phyloP scores from a whole-genome alignment of 2,329 filamentous ascomycete species.

The Elsinoe arachidis region DNA sequence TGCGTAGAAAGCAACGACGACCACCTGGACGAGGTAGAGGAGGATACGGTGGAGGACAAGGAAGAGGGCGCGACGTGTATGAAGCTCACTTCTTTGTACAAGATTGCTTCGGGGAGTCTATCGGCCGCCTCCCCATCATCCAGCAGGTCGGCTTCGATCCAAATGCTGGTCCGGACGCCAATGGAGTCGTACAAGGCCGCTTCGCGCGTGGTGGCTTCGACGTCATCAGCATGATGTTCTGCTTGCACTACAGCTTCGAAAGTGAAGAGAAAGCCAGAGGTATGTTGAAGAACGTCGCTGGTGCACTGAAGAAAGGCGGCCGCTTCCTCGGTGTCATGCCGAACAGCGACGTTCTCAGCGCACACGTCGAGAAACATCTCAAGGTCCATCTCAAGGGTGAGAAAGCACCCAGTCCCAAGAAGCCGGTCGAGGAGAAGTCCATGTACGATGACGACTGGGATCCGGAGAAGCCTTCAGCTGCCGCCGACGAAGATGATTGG shows the following conservation, averaged over 20 bases:
- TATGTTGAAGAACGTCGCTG: constrained; percentile 90
- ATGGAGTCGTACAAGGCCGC: constrained; percentile 53
- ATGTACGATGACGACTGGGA: constrained; percentile 27
- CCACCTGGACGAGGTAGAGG: constrained; percentile 34
- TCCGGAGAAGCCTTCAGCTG: constrained; percentile 34
- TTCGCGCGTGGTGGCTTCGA: constrained; percentile 74
- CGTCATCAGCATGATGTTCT: constrained; percentile 98
- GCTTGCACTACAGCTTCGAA: constrained; percentile 98
- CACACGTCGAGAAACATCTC: constrained; percentile 70
- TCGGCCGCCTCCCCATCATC: constrained; percentile 74
- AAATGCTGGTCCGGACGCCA: constrained; percentile 50
- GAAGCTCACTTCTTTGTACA: constrained; percentile 83
- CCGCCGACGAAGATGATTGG: constrained; percentile 28
- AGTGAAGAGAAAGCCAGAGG: constrained; percentile 78
- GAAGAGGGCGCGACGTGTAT: constrained; percentile 51
- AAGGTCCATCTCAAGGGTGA: constrained; percentile 26
- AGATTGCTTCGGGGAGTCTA: constrained; percentile 80
- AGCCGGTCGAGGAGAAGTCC: constrained; percentile 20
- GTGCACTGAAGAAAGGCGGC: constrained; percentile 84
- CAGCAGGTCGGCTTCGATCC: constrained; percentile 79
- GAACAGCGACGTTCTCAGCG: constrained; percentile 85
- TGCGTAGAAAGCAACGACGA: constrained; percentile 49
- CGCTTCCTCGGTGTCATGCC: constrained; percentile 92
- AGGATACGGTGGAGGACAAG: constrained; percentile 31
- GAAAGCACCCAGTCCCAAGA: constrained; percentile 35